phyloP scores from a whole-genome alignment of 768 basidiomycete genomes.

The Grammothele lineata region DNA sequence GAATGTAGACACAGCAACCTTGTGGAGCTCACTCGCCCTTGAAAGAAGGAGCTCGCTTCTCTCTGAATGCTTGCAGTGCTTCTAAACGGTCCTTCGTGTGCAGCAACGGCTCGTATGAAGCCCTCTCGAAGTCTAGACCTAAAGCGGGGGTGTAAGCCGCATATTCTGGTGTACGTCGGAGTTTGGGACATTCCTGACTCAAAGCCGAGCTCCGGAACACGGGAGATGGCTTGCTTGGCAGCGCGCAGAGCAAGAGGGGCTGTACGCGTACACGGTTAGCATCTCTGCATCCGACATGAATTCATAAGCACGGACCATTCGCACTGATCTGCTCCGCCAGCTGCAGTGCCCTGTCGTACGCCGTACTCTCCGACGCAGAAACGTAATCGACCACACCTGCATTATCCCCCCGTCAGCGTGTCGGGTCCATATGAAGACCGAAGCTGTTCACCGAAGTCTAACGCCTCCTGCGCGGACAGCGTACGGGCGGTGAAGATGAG shows the following conservation, averaged over 20 bases:
- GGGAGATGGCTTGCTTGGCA: conserved; percentile 81
- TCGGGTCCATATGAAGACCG: too few relatives aligned
- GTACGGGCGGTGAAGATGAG: conserved; percentile 79
- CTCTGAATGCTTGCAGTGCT: conserved; percentile 81
- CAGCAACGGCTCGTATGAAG: conserved; percentile 78
- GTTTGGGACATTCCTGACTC: conserved; percentile 53
- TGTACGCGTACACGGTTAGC: conserved; percentile 33
- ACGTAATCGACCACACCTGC: conserved; percentile 82
- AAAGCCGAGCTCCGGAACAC: conserved; percentile 71
- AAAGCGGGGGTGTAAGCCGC: not conserved
- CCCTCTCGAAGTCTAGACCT: conserved; percentile 92
- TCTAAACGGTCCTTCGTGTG: conserved; percentile 73
- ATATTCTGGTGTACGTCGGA: not conserved
- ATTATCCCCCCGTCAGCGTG: too few relatives aligned
- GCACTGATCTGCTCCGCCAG: conserved; percentile 64
- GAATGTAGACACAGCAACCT: conserved; percentile 8
- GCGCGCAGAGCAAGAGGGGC: conserved; percentile 86
- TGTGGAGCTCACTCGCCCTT: conserved; percentile 86
- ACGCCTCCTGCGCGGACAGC: conserved; percentile 63
- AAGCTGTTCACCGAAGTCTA: conserved; percentile 56
- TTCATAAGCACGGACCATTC: conserved; percentile 47
- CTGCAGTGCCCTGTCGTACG: conserved; percentile 63
- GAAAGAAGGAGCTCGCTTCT: conserved; percentile 77
- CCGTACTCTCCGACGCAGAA: conserved; percentile 53
- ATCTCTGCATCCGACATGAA: not conserved